A percentile compares a stretch with the other conserved stretches of the same genome.
These are phyloP conservation scores for Closterium sp. DNA, from an alignment of 139 green algal species.

Conservation along the genomic window DNA sequence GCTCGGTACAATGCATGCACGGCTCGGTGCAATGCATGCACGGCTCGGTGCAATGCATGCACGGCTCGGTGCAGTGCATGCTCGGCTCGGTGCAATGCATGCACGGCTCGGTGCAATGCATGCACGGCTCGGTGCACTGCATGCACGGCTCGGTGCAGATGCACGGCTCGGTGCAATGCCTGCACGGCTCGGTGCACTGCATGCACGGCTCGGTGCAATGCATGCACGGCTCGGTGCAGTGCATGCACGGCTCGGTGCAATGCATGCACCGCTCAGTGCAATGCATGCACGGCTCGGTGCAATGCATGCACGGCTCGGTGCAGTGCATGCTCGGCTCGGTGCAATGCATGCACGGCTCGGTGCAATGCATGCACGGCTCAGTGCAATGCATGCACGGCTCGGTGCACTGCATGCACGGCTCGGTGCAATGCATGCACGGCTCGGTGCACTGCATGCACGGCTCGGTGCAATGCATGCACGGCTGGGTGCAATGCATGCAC, in stretches of 20 bases:
- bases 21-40: too few species aligned
- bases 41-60: neutral
- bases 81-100: too few species aligned
- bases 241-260: neutral
- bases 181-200: too few species aligned
- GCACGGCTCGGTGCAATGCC: too few species aligned
- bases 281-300: neutral
- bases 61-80: too few species aligned
- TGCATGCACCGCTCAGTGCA: neutral
- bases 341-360: neutral
- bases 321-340: too few species aligned
- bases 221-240: neutral
- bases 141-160: neutral
- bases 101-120: neutral
- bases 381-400: too few species aligned
- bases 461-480: neutral
- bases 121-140: neutral
- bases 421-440: neutral
- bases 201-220: neutral
- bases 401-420: neutral
- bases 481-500: too few species aligned
- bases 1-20: too few species aligned
- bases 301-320: neutral
- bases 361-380: neutral
- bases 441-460: too few species aligned